Evolutionary conservation across 2,329 filamentous ascomycete genomes (phyloP), one percentile per base, ranked within the genome.

Genomic region (Bipolaris oryzae): DNA sequence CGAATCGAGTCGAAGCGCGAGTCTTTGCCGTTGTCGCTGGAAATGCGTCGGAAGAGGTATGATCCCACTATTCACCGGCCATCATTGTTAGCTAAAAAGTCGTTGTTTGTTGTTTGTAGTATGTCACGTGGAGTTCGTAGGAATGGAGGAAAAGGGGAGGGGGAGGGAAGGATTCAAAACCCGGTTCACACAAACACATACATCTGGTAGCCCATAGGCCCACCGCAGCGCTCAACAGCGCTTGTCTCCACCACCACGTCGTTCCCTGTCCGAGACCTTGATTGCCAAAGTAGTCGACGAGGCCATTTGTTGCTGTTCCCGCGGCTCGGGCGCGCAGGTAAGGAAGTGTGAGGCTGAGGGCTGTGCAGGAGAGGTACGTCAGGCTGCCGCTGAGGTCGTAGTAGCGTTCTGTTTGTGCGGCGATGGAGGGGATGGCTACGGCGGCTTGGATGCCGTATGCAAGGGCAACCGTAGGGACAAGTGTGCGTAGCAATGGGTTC

Each of bases 301-400:
- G 16, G 0, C 71, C 74, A 1, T 77, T 79, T 3, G 76, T 72
- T 1, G 79, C 66, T 0, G 76, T 66, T 1, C 81, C 80, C 5
- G 84, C 81, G 49, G 79, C 78, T 42, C 81, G 79, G 13, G 84
- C 84, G 39, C 86, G 79, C 53, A 88, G 75, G 3, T 82, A 81
- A 0, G 87, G 87, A 15, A 89, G 78, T 61, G 84, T 86, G 15
- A 90, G 77, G 56, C 83, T 85, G 25, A 89, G 73, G 0, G 84
- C 83, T 13, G 85, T 85, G 70, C 87, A 87, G 51, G 85, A 84
- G 35, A 90, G 79, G 69, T 88, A 89, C 2, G 87, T 89, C 31
- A 88, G 68, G 13, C 86, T 87, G 45, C 88, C 88, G 1, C 85
- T 87, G 45, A 88, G 73, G 70, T 90, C 88, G 71, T 88, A 90